Evolutionary conservation across 345 rosid species (phyloP).

Genomic region (Gossypium arboreum): DNA sequence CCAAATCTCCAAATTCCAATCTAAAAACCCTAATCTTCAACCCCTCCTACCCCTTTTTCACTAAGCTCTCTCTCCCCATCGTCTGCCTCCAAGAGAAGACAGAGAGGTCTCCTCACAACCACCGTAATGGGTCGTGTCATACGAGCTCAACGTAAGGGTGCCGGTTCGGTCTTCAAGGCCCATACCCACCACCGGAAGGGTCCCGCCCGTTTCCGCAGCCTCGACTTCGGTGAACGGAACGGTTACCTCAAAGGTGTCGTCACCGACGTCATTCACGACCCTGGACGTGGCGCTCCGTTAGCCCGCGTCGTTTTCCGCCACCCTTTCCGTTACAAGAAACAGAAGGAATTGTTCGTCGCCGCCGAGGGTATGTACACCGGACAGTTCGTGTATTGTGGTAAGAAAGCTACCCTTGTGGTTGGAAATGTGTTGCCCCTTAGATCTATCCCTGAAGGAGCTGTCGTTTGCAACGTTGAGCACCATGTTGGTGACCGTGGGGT

Average conservation of each 20-base stretch:
- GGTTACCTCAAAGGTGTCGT: slow-evolving; percentile 64
- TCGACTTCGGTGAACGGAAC: slow-evolving; percentile 69
- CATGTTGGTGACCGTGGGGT: slow-evolving; percentile 75
- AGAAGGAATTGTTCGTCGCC: slow-evolving; percentile 73
- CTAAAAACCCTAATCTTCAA: background rate
- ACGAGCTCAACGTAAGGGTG: slow-evolving; percentile 72
- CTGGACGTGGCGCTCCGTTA: slow-evolving; percentile 67
- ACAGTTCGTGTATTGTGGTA: slow-evolving; percentile 59
- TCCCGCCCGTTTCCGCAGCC: slow-evolving; percentile 61
- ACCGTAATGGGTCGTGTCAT: slow-evolving; percentile 61
- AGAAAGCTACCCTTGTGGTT: slow-evolving; percentile 53
- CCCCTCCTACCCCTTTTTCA: background rate
- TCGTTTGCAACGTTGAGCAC: slow-evolving; percentile 66
- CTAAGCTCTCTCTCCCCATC: background rate
- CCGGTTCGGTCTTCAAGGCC: slow-evolving; percentile 71
- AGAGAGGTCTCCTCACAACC: background rate
- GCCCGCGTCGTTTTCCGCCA: slow-evolving; percentile 65
- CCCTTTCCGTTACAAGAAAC: slow-evolving; percentile 62
- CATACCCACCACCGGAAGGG: slow-evolving; percentile 84
- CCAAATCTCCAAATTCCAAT: background rate
- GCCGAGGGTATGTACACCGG: slow-evolving; percentile 56
- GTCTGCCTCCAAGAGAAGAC: background rate
- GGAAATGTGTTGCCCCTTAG: slow-evolving; percentile 55
- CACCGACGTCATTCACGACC: slow-evolving; percentile 66
- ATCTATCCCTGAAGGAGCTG: slow-evolving; percentile 72